Conservation (phyloP, 164 flowering plant genomes). For the Nymphaea thermarum region DNA sequence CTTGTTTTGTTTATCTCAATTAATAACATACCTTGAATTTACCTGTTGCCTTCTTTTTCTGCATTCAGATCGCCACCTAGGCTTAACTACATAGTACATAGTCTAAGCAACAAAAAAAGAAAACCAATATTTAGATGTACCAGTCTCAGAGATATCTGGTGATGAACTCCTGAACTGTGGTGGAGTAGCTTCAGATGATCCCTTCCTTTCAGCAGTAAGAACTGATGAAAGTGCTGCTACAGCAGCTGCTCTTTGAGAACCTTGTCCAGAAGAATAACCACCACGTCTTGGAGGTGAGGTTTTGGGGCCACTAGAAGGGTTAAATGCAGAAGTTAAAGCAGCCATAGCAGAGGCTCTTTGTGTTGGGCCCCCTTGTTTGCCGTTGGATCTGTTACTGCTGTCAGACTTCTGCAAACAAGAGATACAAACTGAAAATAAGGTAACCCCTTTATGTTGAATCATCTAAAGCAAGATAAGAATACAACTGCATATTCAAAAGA, state of each 20-base stretch:
- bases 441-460: background rate
- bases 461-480: too few species aligned
- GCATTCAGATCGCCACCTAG: too few species aligned
- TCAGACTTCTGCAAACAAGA: conserved; percentile 26
- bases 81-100: too few species aligned
- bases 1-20: too few species aligned
- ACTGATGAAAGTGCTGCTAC: conserved; percentile 89
- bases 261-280: conserved; percentile 23
- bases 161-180: conserved; percentile 27
- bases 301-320: conserved; percentile 44
- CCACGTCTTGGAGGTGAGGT: conserved; percentile 26
- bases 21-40: too few species aligned
- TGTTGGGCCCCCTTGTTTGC: conserved; percentile 60
- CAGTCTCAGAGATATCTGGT: conserved; percentile 26
- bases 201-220: conserved; percentile 71
- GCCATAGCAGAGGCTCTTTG: conserved; percentile 96
- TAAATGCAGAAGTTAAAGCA: conserved; percentile 78
- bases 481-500: background rate
- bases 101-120: background rate
- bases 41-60: too few species aligned
- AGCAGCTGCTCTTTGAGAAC: conserved; percentile 98
- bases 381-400: conserved; percentile 49
- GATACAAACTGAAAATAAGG: background rate
- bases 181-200: conserved; percentile 50
- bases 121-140: conserved; percentile 15